Evolutionary conservation across 805 yeast genomes (phyloP).

Genomic region (Saccharomyces kudriavzevii): DNA sequence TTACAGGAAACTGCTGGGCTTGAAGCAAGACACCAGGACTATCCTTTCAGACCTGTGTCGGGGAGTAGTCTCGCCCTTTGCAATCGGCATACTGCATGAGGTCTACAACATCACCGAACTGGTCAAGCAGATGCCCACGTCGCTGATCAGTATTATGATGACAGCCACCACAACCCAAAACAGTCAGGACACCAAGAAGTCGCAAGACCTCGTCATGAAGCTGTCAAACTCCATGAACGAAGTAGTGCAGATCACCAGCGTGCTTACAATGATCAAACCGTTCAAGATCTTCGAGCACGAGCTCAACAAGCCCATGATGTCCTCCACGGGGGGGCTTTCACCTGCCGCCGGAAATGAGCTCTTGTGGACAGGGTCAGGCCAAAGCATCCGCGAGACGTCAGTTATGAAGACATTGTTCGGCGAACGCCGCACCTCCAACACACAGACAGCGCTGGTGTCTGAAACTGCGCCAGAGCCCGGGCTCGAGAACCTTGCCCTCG

Average conservation of each 20-base stretch:
- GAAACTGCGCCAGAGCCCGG: neutral
- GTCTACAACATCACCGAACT: constrained; percentile 23
- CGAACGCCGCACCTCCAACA: neutral
- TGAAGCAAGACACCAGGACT: constrained; percentile 11
- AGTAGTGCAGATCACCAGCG: constrained; percentile 26
- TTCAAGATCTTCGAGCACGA: constrained; percentile 22
- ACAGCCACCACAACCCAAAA: constrained; percentile 12
- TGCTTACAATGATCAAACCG: constrained; percentile 25
- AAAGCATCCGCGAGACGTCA: neutral
- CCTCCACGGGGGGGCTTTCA: neutral
- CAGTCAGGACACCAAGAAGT: constrained; percentile 1
- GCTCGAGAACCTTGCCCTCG: constrained; percentile 1
- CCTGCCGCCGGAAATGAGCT: neutral
- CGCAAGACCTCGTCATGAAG: constrained; percentile 25
- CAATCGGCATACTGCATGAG: constrained; percentile 23
- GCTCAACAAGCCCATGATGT: constrained; percentile 1
- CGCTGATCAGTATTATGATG: constrained; percentile 24
- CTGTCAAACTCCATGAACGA: constrained; percentile 29
- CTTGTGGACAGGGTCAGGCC: neutral
- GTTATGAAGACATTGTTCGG: neutral
- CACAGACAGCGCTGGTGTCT: neutral
- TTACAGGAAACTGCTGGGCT: constrained; percentile 25
- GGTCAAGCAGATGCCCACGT: constrained; percentile 26
- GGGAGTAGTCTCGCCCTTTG: constrained; percentile 27
- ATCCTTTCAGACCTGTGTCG: constrained; percentile 8